Base-by-base conservation (phyloP, 169 alveolate genomes). In the Eimeria zaria region DNA sequence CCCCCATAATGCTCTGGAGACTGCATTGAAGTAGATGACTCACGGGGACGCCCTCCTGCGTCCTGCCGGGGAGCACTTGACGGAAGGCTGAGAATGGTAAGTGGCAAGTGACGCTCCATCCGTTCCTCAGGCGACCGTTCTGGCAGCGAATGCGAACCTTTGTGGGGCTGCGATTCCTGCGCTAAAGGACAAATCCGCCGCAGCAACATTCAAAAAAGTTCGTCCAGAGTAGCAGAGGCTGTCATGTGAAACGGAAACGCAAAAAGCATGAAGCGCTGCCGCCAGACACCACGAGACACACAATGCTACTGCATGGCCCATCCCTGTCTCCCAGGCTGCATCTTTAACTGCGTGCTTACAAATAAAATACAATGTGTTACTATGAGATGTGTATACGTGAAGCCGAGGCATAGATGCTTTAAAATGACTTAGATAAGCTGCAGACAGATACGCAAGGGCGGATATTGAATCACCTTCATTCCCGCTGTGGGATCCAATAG, bases 81-180 rank as follows among this genome's bases (percentile, higher is more conserved):
- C 16, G 92, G 92, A 58, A 84, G 92, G 22, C 46, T 84, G 27
- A 84, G 78, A 36, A 84, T 84, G 39, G 78, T 58, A 18, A 84
- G 76, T 18, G 92, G 92, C 78, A 84, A 84, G 33, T 58, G 92
- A 27, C 92, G 92, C 76, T 84, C 92, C 92, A 84, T 84, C 36
- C 92, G 92, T 39, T 84, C 71, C 92, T 84, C 92, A 27, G 92
- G 92, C 11, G 60, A 84, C 41, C 92, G 27, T 44, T 84, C 92
- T 5, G 92, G 92, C 51, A 84, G 92, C 53, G 27, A 14, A 22
- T 60, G 74, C 60, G 44, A 55, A 84, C 78, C 22, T 33, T 84
- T 78, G 2, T 33, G 39, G 74, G 41, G 39, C 71, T 58, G 55
- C 33, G 60, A 84, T 12, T 84, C 92, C 60, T 58, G 36, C 48